phyloP scores from a whole-genome alignment of 1,284 basidiomycete species.

The Pseudozyma hubeiensis region DNA sequence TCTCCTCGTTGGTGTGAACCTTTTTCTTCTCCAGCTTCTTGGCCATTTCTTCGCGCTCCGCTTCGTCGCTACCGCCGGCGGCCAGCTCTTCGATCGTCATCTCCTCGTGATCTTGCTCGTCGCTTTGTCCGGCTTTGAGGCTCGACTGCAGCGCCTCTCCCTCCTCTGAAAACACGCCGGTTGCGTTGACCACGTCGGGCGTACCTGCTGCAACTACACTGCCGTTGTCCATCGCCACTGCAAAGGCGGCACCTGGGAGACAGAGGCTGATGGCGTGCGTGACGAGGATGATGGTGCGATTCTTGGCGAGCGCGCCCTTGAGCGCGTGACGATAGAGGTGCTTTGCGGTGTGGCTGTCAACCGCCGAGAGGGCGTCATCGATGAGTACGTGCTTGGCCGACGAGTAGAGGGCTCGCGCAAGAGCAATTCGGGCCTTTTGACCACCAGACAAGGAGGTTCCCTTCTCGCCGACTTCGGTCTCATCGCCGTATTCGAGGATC shows the following conservation, averaged over 20 bases:
- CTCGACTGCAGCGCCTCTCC: conserved; percentile 49
- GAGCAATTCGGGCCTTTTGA: conserved; percentile 82
- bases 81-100: conserved; percentile 60
- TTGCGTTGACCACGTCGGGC: conserved; percentile 70
- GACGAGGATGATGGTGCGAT: conserved; percentile 82
- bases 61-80: conserved; percentile 50
- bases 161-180: conserved; percentile 50
- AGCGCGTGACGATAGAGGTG: conserved; percentile 78
- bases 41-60: conserved; percentile 55
- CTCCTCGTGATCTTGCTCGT: conserved; percentile 36
- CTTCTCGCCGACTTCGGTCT: conserved; percentile 89
- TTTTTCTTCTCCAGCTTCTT: conserved; percentile 57
- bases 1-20: conserved; percentile 63
- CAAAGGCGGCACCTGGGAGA: conserved; percentile 77
- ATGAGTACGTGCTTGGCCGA: conserved; percentile 84
- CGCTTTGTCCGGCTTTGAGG: conserved; percentile 19
- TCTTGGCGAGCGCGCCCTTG: conserved; percentile 75
- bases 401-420: conserved; percentile 91
- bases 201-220: conserved; percentile 78
- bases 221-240: conserved; percentile 80
- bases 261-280: conserved; percentile 86
- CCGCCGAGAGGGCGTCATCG: conserved; percentile 90
- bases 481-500: conserved; percentile 93
- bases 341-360: conserved; percentile 87
- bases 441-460: conserved; percentile 81